phyloP scores from a whole-genome alignment of 2,329 filamentous ascomycete species.

The Didymella sp. region DNA sequence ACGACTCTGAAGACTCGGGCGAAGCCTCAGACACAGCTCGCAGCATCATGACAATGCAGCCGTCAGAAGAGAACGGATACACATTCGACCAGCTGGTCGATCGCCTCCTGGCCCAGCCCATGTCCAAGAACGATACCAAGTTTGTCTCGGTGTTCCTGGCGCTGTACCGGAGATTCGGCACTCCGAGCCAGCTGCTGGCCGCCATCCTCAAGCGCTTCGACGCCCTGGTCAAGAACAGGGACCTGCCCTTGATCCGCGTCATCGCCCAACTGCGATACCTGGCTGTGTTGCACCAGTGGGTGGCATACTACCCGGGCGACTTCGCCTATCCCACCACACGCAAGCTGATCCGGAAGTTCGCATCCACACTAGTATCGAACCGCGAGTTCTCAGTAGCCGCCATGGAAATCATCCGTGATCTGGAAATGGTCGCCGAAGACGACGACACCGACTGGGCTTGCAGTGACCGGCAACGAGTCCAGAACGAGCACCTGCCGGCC shows the following conservation, averaged over 20 bases:
- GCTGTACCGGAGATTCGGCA: conserved; percentile 90
- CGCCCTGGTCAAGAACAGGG: conserved; percentile 69
- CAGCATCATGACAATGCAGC: conserved; percentile 44
- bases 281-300: conserved; percentile 86
- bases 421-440: conserved; percentile 80
- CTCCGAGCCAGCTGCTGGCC: conserved; percentile 78
- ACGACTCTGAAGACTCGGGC: conserved; percentile 70
- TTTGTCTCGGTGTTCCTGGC: conserved; percentile 90
- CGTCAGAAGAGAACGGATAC: conserved; percentile 66
- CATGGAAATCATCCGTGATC: conserved; percentile 80
- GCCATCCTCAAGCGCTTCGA: conserved; percentile 81
- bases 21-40: conserved; percentile 68
- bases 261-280: conserved; percentile 84
- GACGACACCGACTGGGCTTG: conserved; percentile 95
- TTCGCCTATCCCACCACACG: conserved; percentile 82
- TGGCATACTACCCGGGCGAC: conserved; percentile 87
- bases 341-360: conserved; percentile 75
- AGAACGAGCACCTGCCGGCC: conserved; percentile 52
- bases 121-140: conserved; percentile 86
- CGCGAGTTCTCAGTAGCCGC: conserved; percentile 85
- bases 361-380: conserved; percentile 74
- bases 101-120: conserved; percentile 79
- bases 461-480: conserved; percentile 69
- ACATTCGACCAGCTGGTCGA: conserved; percentile 70
- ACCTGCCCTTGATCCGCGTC: conserved; percentile 76